These are phyloP conservation scores for Paraconiothyrium brasiliense DNA, from an alignment of 2,329 filamentous ascomycete species.

Conservation along the genomic window DNA sequence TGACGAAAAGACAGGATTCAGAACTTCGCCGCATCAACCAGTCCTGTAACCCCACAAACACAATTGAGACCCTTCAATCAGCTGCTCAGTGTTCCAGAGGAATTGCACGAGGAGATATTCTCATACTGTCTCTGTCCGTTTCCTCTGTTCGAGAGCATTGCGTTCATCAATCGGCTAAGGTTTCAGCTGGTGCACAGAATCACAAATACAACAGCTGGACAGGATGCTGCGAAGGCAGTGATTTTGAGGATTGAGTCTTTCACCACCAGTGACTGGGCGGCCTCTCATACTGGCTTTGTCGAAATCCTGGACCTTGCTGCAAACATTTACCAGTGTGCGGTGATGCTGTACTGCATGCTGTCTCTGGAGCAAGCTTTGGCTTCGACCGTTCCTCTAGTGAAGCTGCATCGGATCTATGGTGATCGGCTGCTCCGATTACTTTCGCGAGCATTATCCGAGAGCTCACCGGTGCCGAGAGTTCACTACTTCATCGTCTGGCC, in stretches of 20 bases:
- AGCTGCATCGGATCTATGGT: not conserved
- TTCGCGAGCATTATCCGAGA: not conserved
- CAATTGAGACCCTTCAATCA: slow-evolving; percentile 3
- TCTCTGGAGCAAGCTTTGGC: not conserved
- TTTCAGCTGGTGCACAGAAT: not conserved
- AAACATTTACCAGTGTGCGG: not conserved
- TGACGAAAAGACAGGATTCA: not conserved
- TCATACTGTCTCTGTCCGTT: slow-evolving; percentile 7
- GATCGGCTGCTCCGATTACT: not conserved
- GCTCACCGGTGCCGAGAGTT: not conserved
- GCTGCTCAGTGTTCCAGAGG: slow-evolving; percentile 5
- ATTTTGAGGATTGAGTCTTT: not conserved
- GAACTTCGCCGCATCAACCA: slow-evolving; percentile 5
- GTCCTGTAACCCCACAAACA: not conserved
- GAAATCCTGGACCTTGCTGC: not conserved
- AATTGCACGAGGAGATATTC: slow-evolving; percentile 6
- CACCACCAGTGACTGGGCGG: not conserved
- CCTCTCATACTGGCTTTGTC: slow-evolving; percentile 1
- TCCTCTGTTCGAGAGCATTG: slow-evolving; percentile 1
- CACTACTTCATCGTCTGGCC: slow-evolving; percentile 9
- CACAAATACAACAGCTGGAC: not conserved
- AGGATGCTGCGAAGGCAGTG: not conserved
- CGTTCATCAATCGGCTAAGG: slow-evolving; percentile 4
- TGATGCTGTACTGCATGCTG: slow-evolving; percentile 3
- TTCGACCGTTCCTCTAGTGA: not conserved